phyloP scores from a whole-genome alignment of 257 asterid species.

The Cruciata laevipes region DNA sequence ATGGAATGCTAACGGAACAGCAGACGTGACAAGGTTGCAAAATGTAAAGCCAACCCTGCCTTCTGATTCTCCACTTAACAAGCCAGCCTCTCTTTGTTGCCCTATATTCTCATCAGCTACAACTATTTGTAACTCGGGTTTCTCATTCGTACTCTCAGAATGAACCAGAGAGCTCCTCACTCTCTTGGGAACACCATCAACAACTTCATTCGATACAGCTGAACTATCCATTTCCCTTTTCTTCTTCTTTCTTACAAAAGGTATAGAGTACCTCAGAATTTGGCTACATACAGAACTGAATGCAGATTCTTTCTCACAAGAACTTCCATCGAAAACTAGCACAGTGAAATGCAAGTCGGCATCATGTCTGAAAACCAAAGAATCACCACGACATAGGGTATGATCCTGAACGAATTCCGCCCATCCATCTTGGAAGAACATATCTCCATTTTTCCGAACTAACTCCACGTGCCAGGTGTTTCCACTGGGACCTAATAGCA shows the following conservation, averaged over 20 bases:
- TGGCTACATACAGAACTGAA: conserved; percentile 53
- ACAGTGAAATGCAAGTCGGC: conserved; percentile 64
- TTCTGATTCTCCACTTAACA: conserved; percentile 13
- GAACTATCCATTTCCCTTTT: conserved; percentile 59
- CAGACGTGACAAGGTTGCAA: conserved; percentile 44
- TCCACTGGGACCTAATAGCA: conserved; percentile 50
- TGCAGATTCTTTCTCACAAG: conserved; percentile 74
- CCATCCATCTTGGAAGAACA: conserved; percentile 41
- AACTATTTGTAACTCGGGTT: conserved; percentile 23
- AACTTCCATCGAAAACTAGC: conserved; percentile 60
- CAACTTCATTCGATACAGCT: conserved; percentile 33
- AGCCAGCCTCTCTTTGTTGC: conserved; percentile 27
- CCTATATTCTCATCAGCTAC: conserved; percentile 23
- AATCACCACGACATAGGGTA: conserved; percentile 33
- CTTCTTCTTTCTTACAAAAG: conserved; percentile 19
- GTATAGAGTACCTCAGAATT: conserved; percentile 31
- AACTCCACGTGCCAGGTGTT: conserved; percentile 37
- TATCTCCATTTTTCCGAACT: conserved; percentile 25
- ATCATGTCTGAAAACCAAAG: conserved; percentile 54
- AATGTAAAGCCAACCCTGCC: conserved; percentile 20
- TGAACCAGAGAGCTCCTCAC: conserved; percentile 39
- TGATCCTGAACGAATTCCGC: conserved; percentile 39
- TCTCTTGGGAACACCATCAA: conserved; percentile 60
- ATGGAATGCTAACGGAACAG: conserved; percentile 39
- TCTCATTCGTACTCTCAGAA: conserved; percentile 26